A percentile compares a stretch with the other conserved stretches of the same genome.
phyloP scores from a whole-genome alignment of 2,329 filamentous ascomycete species.

The Ambrosiella xylebori region DNA sequence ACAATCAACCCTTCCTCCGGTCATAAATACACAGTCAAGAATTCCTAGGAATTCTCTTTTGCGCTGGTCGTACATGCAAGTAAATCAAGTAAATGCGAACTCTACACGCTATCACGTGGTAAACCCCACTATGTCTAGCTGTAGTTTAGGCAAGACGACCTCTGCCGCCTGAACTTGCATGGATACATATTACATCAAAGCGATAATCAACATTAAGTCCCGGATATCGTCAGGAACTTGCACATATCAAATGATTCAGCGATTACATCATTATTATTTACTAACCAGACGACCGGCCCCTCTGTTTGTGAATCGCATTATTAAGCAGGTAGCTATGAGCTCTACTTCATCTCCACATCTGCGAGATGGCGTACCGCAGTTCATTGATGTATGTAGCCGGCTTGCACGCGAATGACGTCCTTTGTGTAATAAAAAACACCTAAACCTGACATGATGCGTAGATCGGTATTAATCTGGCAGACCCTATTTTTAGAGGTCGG shows the following conservation, averaged over 20 bases:
- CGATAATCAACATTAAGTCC: background rate
- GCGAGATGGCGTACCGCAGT: constrained; percentile 26
- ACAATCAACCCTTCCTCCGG: background rate
- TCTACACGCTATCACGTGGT: background rate
- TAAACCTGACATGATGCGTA: constrained; percentile 18
- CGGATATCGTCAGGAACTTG: background rate
- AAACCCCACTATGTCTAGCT: background rate
- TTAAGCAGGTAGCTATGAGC: background rate
- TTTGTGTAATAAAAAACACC: background rate
- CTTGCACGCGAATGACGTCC: background rate
- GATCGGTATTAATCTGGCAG: constrained; percentile 91
- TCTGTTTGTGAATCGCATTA: background rate
- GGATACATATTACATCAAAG: background rate
- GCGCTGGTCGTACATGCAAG: background rate
- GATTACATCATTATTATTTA: background rate
- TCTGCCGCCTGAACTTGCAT: background rate
- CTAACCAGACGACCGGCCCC: background rate
- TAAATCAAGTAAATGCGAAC: background rate
- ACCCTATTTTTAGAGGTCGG: constrained; percentile 70
- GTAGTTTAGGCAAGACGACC: background rate
- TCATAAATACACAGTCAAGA: background rate
- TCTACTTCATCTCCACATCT: background rate
- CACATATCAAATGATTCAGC: background rate
- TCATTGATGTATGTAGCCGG: constrained; percentile 40
- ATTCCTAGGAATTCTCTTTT: background rate